Conservation (phyloP, 805 yeast genomes). For the Hanseniaspora osmophila region DNA sequence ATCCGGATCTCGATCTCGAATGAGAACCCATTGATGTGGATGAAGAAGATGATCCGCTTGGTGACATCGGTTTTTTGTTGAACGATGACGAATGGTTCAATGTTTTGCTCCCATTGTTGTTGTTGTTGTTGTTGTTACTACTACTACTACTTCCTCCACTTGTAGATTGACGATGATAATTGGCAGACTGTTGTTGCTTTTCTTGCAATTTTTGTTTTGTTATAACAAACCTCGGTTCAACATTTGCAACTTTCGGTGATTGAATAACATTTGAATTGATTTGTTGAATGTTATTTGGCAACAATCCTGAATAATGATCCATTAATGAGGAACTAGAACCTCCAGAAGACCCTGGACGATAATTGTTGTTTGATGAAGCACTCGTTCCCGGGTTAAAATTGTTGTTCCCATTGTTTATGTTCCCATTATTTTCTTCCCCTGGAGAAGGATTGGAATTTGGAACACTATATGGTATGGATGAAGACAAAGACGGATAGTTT, state of each 20-base stretch:
- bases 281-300: conserved; percentile 29
- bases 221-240: conserved; percentile 79
- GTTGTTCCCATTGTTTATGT: not conserved
- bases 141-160: conserved; percentile 1
- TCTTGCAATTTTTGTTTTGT: conserved; percentile 49
- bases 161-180: conserved; percentile 7
- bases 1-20: conserved; percentile 20
- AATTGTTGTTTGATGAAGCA: conserved; percentile 14
- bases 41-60: not conserved
- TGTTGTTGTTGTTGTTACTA: not conserved
- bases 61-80: conserved; percentile 3
- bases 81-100: conserved; percentile 6
- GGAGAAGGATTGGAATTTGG: conserved; percentile 37
- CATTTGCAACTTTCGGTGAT: conserved; percentile 54
- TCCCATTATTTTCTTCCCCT: not conserved
- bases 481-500: conserved; percentile 34
- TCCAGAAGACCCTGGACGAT: conserved; percentile 17
- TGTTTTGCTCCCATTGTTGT: conserved; percentile 2
- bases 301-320: conserved; percentile 22
- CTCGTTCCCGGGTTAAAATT: conserved; percentile 8
- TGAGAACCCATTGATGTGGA: not conserved
- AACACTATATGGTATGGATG: conserved; percentile 55
- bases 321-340: conserved; percentile 23
- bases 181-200: conserved; percentile 7
- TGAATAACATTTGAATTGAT: conserved; percentile 48